Evolutionary conservation across 208 protist genomes (phyloP), one percentile per base, ranked within the genome.

Genomic region (Wallacemonas sp.): DNA sequence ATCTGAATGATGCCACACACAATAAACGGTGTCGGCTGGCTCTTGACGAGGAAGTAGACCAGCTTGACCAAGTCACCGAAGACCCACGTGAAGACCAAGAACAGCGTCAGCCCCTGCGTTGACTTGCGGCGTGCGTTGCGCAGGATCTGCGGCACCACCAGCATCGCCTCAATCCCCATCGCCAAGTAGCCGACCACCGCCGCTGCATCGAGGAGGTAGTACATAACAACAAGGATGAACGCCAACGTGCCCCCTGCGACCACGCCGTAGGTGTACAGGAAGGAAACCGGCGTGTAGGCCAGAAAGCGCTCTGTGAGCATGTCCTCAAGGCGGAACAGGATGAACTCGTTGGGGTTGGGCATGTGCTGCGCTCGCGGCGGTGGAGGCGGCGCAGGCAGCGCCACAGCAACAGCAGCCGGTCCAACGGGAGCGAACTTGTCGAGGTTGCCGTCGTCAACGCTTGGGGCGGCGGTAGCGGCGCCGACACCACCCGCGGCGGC

Each of bases 101-200:
- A 14, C 29, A 80, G 61, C 11, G 74, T 76, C 5, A 95, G 68
- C 2, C 90, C 90, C 38, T 85, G 60, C 1, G 87, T 93, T 49
- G 72, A 87, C 34, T 68, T 52, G 17, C 84, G 73, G n/a, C 83
- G 74, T 8, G 78, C 62, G 62, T 95, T 93, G 14, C 69, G 76
- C n/a, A 93, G 57, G 34, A 93, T 88, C 63, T 95, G 90, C 29
- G 90, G 90, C 9, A 89, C 1, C 24, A 92, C 75, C 19, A 95
- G 66, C 38, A 81, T 60, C 14, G 87, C 70, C 62, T 95, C 87
- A 21, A 91, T 73, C 29, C 74, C 68, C 11, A 95, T 70, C 1
- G 90, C 70, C 6, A 69, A 4, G 74, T 92, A 95, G 16, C 90
- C 90, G 14, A 93, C 75, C 23, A 90, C 61, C 4, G 30, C 2